Evolutionary conservation across 1,284 basidiomycete genomes (phyloP), one percentile per base, ranked within the genome.

Genomic region (Vanrija sp.): DNA sequence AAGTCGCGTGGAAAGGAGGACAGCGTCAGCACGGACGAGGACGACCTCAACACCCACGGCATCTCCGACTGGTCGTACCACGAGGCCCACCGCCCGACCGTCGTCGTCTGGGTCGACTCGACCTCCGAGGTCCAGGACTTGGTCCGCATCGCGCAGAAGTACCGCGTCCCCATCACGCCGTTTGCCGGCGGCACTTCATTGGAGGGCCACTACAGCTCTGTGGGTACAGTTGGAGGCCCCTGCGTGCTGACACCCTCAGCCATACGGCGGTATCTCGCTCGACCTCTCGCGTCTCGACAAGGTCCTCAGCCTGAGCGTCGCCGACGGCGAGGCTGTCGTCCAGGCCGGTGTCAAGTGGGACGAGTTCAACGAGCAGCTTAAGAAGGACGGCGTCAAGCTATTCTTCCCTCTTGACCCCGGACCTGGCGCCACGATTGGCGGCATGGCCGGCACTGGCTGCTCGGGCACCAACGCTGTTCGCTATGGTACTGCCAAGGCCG

Each of bases 331-430:
- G 67, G 76, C 89, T 10, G 83, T 89, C 1, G 88, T 87, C 58
- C 89, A 92, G 69, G 82, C 91, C n/a, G 93, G 90, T 6, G 81
- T 85, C 16, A 82, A 85, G 39, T 96, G 91, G 88, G 85, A 92
- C 78, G 86, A 89, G 21, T 81, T 97, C 43, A 97, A 97, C 65
- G 83, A 84, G 19, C 80, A 80, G 5, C 78, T 95, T 18, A 81
- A 81, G 62, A 81, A 85, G 50, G 81, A 86, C 73, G 87, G 84
- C 6, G 84, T 89, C 48, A 85, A 86, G 0, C 74, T 96, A 14
- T 96, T 96, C 80, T 95, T 94, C 70, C 93, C 93, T 0, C 85
- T 94, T 61, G 89, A 92, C 67, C 90, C 89, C 10, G 74, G 73
- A 53, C 73, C 76, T 21, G 78, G 79, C 8, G 91, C 92, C 1